These are phyloP conservation scores for Caloboletus firmus DNA, from an alignment of 1,284 basidiomycete genomes.

Conservation along the genomic window DNA sequence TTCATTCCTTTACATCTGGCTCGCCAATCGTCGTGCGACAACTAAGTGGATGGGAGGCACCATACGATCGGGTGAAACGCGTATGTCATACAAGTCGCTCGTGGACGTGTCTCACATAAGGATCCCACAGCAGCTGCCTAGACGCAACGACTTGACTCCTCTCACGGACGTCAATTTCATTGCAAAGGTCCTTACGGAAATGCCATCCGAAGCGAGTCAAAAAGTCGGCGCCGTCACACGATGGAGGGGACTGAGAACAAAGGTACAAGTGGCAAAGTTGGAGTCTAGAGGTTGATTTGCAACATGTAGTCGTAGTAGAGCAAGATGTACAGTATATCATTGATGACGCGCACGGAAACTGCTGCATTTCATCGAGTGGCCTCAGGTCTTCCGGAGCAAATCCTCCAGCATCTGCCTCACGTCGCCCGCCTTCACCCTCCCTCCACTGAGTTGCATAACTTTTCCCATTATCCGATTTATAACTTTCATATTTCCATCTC, in stretches of 20 bases:
- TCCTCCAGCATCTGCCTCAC: conserved; percentile 48
- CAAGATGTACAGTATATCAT: not conserved
- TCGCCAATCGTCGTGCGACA: conserved; percentile 77
- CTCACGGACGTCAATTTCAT: conserved; percentile 90
- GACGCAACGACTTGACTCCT: conserved; percentile 82
- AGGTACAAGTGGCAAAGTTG: conserved; percentile 40
- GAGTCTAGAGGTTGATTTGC: conserved; percentile 9
- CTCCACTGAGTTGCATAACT: conserved; percentile 85
- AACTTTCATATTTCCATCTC: conserved; percentile 77
- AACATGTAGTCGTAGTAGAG: not conserved
- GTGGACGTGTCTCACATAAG: not conserved
- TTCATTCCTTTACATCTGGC: conserved; percentile 72
- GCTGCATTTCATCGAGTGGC: not conserved
- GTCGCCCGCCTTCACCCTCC: conserved; percentile 69
- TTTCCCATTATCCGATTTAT: conserved; percentile 86
- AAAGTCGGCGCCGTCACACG: conserved; percentile 62
- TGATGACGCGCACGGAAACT: not conserved
- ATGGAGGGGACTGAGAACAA: conserved; percentile 75
- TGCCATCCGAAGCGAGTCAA: conserved; percentile 62
- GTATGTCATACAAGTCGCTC: conserved; percentile 46
- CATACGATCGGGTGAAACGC: conserved; percentile 78
- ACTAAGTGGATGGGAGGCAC: conserved; percentile 85
- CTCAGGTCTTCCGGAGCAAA: conserved; percentile 34
- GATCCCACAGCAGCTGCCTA: conserved; percentile 64
- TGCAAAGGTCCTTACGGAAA: conserved; percentile 67